A percentile compares a stretch with the other conserved stretches of the same genome.
Evolutionary conservation across 1,284 basidiomycete species (phyloP).

Genomic region (Ceratobasidium sp.): DNA sequence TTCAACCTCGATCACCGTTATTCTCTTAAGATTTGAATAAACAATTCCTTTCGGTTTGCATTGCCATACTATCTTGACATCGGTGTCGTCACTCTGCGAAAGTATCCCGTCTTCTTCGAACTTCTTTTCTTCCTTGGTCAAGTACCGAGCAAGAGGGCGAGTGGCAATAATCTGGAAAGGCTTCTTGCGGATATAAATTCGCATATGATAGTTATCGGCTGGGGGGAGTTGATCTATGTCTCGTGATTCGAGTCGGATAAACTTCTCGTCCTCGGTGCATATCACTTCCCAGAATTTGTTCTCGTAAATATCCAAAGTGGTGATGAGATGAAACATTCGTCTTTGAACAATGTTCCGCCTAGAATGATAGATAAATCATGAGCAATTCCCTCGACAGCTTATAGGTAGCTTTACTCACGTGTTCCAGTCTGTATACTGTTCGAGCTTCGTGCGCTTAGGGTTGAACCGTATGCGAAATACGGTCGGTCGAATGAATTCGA

Average conservation of each 20-base stretch:
- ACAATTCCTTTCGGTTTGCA: constrained; percentile 7
- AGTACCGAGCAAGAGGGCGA: background rate
- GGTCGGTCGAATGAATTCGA: constrained; percentile 28
- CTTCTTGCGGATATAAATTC: constrained; percentile 10
- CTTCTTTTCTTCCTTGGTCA: background rate
- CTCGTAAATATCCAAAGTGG: constrained; percentile 6
- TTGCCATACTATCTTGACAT: constrained; percentile 35
- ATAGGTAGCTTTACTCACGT: constrained; percentile 11
- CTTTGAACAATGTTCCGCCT: constrained; percentile 16
- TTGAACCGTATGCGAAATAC: constrained; percentile 34
- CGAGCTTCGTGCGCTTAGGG: constrained; percentile 14
- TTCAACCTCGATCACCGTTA: constrained; percentile 13
- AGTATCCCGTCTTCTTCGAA: background rate
- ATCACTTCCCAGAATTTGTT: constrained; percentile 3
- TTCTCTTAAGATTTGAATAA: constrained; percentile 12
- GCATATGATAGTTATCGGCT: constrained; percentile 1
- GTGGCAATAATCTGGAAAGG: constrained; percentile 2
- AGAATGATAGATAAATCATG: background rate
- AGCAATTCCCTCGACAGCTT: background rate
- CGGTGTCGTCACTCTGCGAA: background rate
- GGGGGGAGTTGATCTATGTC: background rate
- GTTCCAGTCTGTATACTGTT: constrained; percentile 19
- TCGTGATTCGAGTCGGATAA: constrained; percentile 33
- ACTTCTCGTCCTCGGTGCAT: constrained; percentile 1
- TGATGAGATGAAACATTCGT: background rate